Percentiles rank a stretch among this genome's conserved stretches.
phyloP scores from a whole-genome alignment of 306 rosid species.

The Ammopiptanthus mongolicus region DNA sequence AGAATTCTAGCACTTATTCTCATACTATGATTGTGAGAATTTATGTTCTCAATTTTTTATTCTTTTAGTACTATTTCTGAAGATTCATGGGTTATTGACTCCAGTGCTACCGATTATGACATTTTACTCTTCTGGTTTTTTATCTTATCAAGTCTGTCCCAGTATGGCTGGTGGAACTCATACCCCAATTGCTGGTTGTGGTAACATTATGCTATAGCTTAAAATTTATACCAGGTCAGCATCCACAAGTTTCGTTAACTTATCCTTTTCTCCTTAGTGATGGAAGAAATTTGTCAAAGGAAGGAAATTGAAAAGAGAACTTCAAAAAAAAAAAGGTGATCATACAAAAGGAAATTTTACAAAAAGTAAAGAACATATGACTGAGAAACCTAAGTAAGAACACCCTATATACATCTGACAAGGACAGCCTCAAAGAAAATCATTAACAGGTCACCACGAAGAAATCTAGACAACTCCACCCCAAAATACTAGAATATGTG shows the following conservation, averaged over 20 bases:
- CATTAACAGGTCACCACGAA: neutral
- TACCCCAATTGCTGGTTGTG: too few species aligned
- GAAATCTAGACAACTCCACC: neutral
- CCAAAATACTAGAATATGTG: neutral
- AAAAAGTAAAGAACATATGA: neutral
- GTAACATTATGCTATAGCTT: too few species aligned
- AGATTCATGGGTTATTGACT: too few species aligned
- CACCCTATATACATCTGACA: neutral
- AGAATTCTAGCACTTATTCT: too few species aligned
- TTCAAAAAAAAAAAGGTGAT: neutral
- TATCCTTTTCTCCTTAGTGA: neutral
- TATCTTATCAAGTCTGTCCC: too few species aligned
- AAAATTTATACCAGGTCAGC: neutral
- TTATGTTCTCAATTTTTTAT: too few species aligned
- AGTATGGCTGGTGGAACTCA: too few species aligned
- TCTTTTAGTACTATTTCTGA: too few species aligned
- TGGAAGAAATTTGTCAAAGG: neutral
- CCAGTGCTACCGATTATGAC: too few species aligned
- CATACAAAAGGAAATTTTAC: neutral
- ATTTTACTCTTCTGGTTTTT: too few species aligned
- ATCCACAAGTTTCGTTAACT: neutral
- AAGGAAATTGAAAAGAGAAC: neutral
- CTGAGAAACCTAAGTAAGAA: neutral
- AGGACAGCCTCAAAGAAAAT: neutral
- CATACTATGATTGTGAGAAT: too few species aligned